Evolutionary conservation across 2,329 filamentous ascomycete genomes (phyloP).

Genomic region (Cadophora sp.): DNA sequence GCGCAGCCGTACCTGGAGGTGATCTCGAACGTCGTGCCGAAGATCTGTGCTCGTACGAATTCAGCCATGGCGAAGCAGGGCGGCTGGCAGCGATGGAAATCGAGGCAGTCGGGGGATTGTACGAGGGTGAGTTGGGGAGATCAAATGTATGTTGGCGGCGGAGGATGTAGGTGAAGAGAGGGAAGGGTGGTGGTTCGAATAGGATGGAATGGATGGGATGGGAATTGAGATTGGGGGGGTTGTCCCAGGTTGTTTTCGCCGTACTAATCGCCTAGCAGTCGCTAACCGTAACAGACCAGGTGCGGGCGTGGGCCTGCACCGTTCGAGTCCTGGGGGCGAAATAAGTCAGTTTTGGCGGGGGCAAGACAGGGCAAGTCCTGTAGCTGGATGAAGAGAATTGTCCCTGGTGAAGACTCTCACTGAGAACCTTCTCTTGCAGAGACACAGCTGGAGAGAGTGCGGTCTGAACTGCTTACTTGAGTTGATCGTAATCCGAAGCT

Average conservation of each 20-base stretch:
- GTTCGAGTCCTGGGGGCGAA: constrained; percentile 6
- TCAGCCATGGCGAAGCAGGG: constrained; percentile 80
- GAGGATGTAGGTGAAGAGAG: background rate
- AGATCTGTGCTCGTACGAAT: constrained; percentile 99
- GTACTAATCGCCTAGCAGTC: constrained; percentile 26
- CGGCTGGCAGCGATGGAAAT: background rate
- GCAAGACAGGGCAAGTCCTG: background rate
- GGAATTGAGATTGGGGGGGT: constrained; percentile 17
- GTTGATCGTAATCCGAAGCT: constrained; percentile 1
- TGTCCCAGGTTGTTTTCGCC: constrained; percentile 15
- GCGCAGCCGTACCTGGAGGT: constrained; percentile 79
- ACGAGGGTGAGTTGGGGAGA: background rate
- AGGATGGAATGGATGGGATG: background rate
- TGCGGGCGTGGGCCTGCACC: background rate
- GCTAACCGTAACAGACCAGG: constrained; percentile 12
- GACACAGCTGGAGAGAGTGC: background rate
- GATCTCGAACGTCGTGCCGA: constrained; percentile 99
- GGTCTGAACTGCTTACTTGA: background rate
- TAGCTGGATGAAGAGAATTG: background rate
- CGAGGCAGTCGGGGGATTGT: background rate
- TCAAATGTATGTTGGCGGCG: constrained; percentile 9
- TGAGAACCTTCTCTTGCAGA: background rate
- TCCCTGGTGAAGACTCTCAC: too few species aligned
- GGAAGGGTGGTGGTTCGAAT: background rate
- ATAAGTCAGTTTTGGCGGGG: constrained; percentile 13